Percentiles rank a stretch among this genome's conserved stretches.
Evolutionary conservation across 768 basidiomycete species (phyloP).

Genomic region (Boletus patriciae): DNA sequence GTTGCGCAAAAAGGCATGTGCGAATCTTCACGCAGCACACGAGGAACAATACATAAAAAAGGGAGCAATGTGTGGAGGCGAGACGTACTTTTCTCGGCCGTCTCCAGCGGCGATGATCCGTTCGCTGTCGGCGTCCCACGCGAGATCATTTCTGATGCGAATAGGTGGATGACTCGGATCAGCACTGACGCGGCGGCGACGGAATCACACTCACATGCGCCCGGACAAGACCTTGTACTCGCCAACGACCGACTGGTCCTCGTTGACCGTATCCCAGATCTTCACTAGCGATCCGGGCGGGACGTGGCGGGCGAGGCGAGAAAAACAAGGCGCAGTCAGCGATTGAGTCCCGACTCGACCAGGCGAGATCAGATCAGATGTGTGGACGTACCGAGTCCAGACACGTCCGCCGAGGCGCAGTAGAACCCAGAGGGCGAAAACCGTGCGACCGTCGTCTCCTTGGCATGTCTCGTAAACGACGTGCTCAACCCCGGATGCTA

Average conservation of each 20-base stretch:
- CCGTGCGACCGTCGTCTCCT: conserved; percentile 84
- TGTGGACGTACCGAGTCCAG: conserved; percentile 65
- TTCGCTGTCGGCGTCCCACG: conserved; percentile 96
- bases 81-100: conserved; percentile 75
- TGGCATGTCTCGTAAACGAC: conserved; percentile 60
- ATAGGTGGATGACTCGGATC: background rate
- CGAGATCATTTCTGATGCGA: conserved; percentile 75
- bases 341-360: background rate
- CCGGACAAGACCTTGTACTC: conserved; percentile 78
- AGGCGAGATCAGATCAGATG: background rate
- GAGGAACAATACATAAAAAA: background rate
- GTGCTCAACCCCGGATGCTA: conserved; percentile 65
- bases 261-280: conserved; percentile 91
- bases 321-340: background rate
- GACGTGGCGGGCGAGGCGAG: background rate
- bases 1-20: conserved; percentile 81
- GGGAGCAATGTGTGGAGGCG: background rate
- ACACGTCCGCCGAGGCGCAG: conserved; percentile 85
- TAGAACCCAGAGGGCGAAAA: conserved; percentile 94
- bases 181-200: background rate
- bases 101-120: conserved; percentile 95
- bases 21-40: conserved; percentile 54
- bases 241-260: conserved; percentile 78
- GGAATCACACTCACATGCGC: conserved; percentile 50
- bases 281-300: conserved; percentile 50